Evolutionary conservation across 2,329 filamentous ascomycete genomes (phyloP), one percentile per base, ranked within the genome.

Genomic region (Fusarium compactum): DNA sequence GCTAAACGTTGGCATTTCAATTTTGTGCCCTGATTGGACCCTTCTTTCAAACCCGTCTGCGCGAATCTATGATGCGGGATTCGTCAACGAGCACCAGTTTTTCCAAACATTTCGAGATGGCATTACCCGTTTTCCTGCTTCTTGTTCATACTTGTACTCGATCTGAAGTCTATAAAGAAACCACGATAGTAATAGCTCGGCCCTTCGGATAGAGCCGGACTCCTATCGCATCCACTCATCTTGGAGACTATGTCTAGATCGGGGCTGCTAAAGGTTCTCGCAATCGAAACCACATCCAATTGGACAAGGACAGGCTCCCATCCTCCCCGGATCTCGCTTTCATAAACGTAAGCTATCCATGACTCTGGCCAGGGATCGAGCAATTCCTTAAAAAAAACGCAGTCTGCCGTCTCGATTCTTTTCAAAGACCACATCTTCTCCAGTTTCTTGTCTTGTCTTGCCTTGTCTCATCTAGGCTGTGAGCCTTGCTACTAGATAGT

Each of bases 161-260:
- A 40, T 55, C 38, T 32, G 47, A 46, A 57, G 41, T 41, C 53
- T 51, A 32, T 46, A 60, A 53, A 41, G 18, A 53, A 46, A 44
- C 27, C 59, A 53, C n/a, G 32, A 62, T 62, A 32, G 40, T 65
- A 48, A 70, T 50, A 65, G 61, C 52, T 67, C 65, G 70, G 68
- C 60, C 58, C 45, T 63, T 63, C 69, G 68, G 63, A 59, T 58
- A 51, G 50, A 51, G 29, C 55, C 51, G 52, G 69, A 56, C 66
- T 72, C 71, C 66, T 75, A 71, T 75, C 70, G 70, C 73, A 64
- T 54, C 74, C 74, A 76, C 74, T 73, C 69, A 46, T 67, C 52
- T 46, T 65, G 64, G 72, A 55, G 65, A 62, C 74, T 76, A 73
- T 73, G 70, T 65, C 74, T 72, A 60, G 65, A 76, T 76, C 70